These are phyloP conservation scores for Chlamydomonas schloesseri DNA, from an alignment of 139 green algal genomes.

Conservation along the genomic window DNA sequence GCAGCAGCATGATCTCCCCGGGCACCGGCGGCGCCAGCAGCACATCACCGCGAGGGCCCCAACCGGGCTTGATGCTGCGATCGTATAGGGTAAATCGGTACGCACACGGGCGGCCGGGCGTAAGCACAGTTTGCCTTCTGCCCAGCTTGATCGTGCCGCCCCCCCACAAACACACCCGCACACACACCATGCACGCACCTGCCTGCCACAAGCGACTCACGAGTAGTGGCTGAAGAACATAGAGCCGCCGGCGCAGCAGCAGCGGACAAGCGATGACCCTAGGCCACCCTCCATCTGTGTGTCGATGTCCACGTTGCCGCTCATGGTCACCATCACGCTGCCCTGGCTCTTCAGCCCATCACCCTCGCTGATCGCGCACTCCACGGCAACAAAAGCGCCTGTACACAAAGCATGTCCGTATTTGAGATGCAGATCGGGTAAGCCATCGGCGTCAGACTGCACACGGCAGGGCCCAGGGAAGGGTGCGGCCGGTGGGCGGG, in stretches of 20 bases:
- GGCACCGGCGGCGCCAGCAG: slow-evolving; percentile 54
- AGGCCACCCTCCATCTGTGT: slow-evolving; percentile 44
- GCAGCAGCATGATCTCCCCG: slow-evolving; percentile 58
- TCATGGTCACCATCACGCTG: slow-evolving; percentile 59
- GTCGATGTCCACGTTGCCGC: slow-evolving; percentile 45
- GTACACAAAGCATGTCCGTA: neutral
- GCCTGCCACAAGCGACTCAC: no score
- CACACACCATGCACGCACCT: no score
- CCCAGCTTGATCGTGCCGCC: no score
- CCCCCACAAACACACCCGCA: no score
- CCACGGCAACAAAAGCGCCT: slow-evolving; percentile 45
- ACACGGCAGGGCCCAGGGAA: no score
- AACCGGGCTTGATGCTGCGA: slow-evolving; percentile 7
- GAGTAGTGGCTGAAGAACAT: slow-evolving; percentile 56
- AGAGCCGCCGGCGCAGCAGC: slow-evolving; percentile 55
- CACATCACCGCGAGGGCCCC: slow-evolving; percentile 46
- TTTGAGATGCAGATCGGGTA: no score
- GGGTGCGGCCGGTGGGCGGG: no score
- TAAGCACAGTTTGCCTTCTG: no score
- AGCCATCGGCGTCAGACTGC: no score
- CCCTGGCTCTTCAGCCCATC: slow-evolving; percentile 53
- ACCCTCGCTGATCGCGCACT: slow-evolving; percentile 10
- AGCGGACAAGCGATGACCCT: slow-evolving; percentile 37
- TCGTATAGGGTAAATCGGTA: no score
- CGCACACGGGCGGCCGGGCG: no score